phyloP scores from a whole-genome alignment of 495 filamentous ascomycete genomes.

The Gamarada debralockiae region DNA sequence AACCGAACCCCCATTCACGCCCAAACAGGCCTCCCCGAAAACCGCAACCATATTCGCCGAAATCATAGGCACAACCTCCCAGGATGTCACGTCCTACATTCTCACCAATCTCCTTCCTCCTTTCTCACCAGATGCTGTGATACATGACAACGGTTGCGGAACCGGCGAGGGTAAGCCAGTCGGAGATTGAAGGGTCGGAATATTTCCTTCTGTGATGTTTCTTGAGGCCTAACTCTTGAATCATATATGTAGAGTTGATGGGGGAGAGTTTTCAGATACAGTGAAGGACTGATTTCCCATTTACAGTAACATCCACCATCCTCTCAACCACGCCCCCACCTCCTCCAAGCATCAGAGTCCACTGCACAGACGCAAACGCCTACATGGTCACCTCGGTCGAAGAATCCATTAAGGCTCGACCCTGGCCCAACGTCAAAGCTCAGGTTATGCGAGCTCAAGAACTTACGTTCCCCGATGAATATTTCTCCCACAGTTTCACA shows the following conservation, averaged over 20 bases:
- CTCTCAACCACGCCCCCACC: slow-evolving; percentile 14
- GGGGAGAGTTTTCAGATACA: too few relatives aligned
- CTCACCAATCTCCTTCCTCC: slow-evolving; percentile 10
- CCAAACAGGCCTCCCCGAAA: slow-evolving; percentile 13
- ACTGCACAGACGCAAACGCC: slow-evolving; percentile 10
- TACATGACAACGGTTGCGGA: slow-evolving; percentile 30
- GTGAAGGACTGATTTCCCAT: too few relatives aligned
- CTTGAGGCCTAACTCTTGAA: too few relatives aligned
- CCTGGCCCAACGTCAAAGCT: slow-evolving; percentile 7
- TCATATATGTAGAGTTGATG: too few relatives aligned
- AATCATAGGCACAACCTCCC: slow-evolving; percentile 13
- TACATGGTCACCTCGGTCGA: not conserved
- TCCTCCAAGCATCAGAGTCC: slow-evolving; percentile 19
- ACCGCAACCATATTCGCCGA: slow-evolving; percentile 8
- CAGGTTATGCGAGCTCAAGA: slow-evolving; percentile 14
- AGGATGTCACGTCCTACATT: slow-evolving; percentile 1
- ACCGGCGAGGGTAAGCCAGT: slow-evolving; percentile 21
- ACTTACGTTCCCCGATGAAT: slow-evolving; percentile 24
- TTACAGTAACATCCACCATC: not conserved
- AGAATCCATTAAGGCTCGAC: not conserved
- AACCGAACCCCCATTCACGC: not conserved
- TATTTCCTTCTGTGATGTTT: too few relatives aligned
- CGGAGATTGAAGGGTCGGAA: not conserved
- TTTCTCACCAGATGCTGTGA: slow-evolving; percentile 13
- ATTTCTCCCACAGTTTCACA: slow-evolving; percentile 24